Base-by-base conservation (phyloP, 768 basidiomycete species). In the Rubroboletus satanas region DNA sequence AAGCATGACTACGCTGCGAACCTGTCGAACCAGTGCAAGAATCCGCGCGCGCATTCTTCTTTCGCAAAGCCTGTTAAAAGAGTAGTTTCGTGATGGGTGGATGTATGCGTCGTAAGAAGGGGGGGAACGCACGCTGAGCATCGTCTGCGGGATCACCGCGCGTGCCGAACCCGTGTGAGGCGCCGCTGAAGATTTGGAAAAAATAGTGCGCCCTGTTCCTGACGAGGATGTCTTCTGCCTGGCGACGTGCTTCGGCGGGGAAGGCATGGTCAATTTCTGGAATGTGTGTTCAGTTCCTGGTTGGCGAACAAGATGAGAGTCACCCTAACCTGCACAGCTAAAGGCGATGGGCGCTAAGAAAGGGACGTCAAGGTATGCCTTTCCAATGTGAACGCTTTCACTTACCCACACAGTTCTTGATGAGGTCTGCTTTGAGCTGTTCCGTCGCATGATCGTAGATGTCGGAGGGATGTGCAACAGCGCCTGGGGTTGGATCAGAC, bases 251-350 rank as follows among this genome's bases (percentile, higher is more conserved):
- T n/a, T 75, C 73, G 0, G 72, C 23, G 1, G 81, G 74, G 73
- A 86, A 85, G 0, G 82, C 76, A 61, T 57, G 47, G 62, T 86
- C 85, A n/a, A 59, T 72, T 67, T 85, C 84, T 81, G 62, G 7
- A 45, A 5, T 14, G 42, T 3, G 11, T 33, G 33, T 37, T 52
- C 21, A 57, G 28, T 9, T 18, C 6, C 23, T 10, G n/a, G 3
- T 21, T 15, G 8, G 38, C 10, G 33, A 26, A 7, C 3, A 8
- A 7, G 32, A 43, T 3, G 7, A 38, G 38, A 44, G 12, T 15
- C n/a, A 10, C 26, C 26, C 26, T 26, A 26, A 79, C 83, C 83
- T 56, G 82, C 83, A 54, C 81, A 83, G 23, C 80, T 75, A 56
- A 85, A 62, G 3, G 83, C 66, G 9, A 85, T 65, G 0, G 83